Percentiles rank a stretch among this genome's conserved stretches.
phyloP scores from a whole-genome alignment of 306 rosid genomes.

The Biancaea sappan region DNA sequence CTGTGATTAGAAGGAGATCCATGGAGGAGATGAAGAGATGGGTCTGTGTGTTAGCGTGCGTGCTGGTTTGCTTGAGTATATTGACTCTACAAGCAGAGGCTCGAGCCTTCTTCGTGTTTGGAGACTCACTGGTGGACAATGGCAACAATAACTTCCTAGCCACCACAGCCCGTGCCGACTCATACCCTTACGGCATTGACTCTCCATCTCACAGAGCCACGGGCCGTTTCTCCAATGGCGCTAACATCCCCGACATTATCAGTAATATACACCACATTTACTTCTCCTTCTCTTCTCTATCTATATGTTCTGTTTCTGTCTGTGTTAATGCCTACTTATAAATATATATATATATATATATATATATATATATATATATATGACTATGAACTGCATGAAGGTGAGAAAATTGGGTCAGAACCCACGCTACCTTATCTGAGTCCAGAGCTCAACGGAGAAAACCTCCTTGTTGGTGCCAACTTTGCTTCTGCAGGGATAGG shows the following conservation, averaged over 20 bases:
- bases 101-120: slow-evolving; percentile 83
- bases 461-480: slow-evolving; percentile 75
- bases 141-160: slow-evolving; percentile 83
- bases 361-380: not conserved
- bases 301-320: too few relatives aligned
- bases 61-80: not conserved
- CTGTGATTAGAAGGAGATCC: too few relatives aligned
- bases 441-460: slow-evolving; percentile 58
- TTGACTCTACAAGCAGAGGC: slow-evolving; percentile 34
- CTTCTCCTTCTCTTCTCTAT: not conserved
- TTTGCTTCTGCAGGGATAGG: slow-evolving; percentile 96
- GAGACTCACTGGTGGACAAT: slow-evolving; percentile 86
- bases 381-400: slow-evolving; percentile 27
- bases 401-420: slow-evolving; percentile 70
- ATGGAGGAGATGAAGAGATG: slow-evolving; percentile 32
- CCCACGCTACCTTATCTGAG: slow-evolving; percentile 81
- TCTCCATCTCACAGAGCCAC: slow-evolving; percentile 49
- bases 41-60: not conserved
- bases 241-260: slow-evolving; percentile 61
- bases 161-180: slow-evolving; percentile 89
- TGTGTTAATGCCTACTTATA: too few relatives aligned
- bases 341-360: too few relatives aligned
- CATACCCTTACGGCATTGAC: slow-evolving; percentile 75
- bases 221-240: slow-evolving; percentile 74
- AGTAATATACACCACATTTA: slow-evolving; percentile 18